These are phyloP conservation scores for Yarrowia keelungensis DNA, from an alignment of 805 yeast genomes.

Conservation along the genomic window DNA sequence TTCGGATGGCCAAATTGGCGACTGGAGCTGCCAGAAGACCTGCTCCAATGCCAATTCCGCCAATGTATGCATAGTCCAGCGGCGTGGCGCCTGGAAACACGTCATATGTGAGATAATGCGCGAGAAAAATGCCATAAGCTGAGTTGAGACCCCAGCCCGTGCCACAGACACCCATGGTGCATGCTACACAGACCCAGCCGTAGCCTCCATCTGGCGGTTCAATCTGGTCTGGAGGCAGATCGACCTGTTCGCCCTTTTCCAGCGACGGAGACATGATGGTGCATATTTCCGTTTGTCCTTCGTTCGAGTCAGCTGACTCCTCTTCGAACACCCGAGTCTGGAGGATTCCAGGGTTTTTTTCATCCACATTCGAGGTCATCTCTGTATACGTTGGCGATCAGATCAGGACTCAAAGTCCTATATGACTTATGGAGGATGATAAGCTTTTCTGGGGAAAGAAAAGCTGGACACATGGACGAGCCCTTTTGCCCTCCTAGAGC, in stretches of 20 bases:
- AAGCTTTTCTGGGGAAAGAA: conserved; percentile 10
- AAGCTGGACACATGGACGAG: not conserved
- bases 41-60: conserved; percentile 25
- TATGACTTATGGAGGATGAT: conserved; percentile 7
- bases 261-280: conserved; percentile 16
- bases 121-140: conserved; percentile 36
- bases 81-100: conserved; percentile 37
- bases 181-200: conserved; percentile 38
- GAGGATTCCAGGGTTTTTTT: not conserved
- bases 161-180: conserved; percentile 37
- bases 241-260: conserved; percentile 5
- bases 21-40: conserved; percentile 27
- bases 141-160: conserved; percentile 38
- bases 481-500: no score
- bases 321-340: not conserved
- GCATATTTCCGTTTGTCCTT: conserved; percentile 9
- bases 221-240: conserved; percentile 13
- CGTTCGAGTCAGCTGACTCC: not conserved
- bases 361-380: not conserved
- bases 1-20: conserved; percentile 32
- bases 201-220: conserved; percentile 39
- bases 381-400: no score
- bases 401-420: not conserved
- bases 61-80: conserved; percentile 32
- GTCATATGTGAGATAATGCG: conserved; percentile 35